These are phyloP conservation scores for Vicia faba DNA, from an alignment of 306 rosid genomes.

Conservation along the genomic window DNA sequence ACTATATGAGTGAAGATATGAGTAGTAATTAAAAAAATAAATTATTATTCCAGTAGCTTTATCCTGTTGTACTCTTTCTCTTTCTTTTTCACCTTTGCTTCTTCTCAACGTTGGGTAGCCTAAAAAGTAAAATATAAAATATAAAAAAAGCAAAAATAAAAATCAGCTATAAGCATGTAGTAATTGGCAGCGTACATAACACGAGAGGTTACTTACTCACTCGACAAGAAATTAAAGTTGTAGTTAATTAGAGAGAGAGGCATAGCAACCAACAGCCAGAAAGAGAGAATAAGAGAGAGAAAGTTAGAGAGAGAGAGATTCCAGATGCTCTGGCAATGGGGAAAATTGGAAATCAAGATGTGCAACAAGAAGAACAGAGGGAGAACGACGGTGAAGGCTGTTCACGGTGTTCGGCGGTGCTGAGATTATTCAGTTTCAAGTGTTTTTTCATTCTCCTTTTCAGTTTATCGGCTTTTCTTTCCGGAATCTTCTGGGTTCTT, in stretches of 20 bases:
- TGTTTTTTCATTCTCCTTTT: slow-evolving; percentile 67
- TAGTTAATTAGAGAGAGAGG: slow-evolving; percentile 12
- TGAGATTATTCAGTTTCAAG: slow-evolving; percentile 59
- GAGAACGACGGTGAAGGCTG: slow-evolving; percentile 10
- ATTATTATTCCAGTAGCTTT: slow-evolving; percentile 40
- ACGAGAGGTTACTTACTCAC: slow-evolving; percentile 4
- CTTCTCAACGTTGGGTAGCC: slow-evolving; percentile 84
- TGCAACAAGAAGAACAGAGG: slow-evolving; percentile 31
- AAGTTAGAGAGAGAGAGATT: slow-evolving; percentile 32
- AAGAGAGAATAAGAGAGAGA: slow-evolving; percentile 21
- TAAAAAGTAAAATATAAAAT: slow-evolving; percentile 34
- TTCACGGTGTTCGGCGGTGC: slow-evolving; percentile 42
- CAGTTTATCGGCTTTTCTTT: slow-evolving; percentile 58
- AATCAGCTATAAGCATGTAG: not conserved
- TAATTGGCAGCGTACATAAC: slow-evolving; percentile 2
- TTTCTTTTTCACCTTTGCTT: slow-evolving; percentile 67
- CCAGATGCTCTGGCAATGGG: slow-evolving; percentile 61
- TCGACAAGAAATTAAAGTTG: not conserved
- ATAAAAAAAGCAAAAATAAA: not conserved
- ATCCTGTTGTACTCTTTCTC: slow-evolving; percentile 27
- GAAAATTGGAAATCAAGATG: slow-evolving; percentile 38
- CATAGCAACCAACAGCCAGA: slow-evolving; percentile 3
- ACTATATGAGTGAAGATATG: too few relatives aligned
- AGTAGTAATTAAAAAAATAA: too few relatives aligned
- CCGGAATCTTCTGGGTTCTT: slow-evolving; percentile 82